Evolutionary conservation across 768 basidiomycete genomes (phyloP).

Genomic region (Termitomyces sp.): DNA sequence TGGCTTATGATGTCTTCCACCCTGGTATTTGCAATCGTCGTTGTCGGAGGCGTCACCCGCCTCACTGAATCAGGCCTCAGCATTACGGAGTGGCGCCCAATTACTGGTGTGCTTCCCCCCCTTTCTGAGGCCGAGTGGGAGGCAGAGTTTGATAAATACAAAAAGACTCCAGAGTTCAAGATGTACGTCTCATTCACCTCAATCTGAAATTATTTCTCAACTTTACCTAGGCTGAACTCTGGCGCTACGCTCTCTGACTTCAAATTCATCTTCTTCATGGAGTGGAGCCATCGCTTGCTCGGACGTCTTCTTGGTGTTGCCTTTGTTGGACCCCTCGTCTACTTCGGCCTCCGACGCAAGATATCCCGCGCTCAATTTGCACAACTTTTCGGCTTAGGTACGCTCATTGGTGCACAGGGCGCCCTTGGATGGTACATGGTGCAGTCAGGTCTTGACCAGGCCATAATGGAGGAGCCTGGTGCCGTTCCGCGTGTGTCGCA

Average conservation of each 20-base stretch:
- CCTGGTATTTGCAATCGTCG: conserved; percentile 88
- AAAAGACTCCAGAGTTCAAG: conserved; percentile 92
- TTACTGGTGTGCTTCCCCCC: conserved; percentile 88
- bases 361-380: conserved; percentile 61
- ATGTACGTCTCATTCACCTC: conserved; percentile 54
- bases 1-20: conserved; percentile 88
- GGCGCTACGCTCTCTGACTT: conserved; percentile 87
- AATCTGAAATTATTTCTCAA: background rate
- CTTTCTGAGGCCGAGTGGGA: conserved; percentile 76
- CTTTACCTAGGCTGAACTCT: conserved; percentile 70
- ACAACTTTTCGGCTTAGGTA: conserved; percentile 70
- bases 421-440: conserved; percentile 99
- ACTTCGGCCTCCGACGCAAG: conserved; percentile 71
- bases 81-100: conserved; percentile 97
- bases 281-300: conserved; percentile 94
- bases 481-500: conserved; percentile 95
- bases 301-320: conserved; percentile 83
- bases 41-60: conserved; percentile 94
- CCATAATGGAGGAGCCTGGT: conserved; percentile 74
- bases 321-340: conserved; percentile 82
- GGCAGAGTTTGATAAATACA: conserved; percentile 91
- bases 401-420: conserved; percentile 89
- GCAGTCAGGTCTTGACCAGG: conserved; percentile 88
- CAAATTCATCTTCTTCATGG: conserved; percentile 97
- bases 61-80: conserved; percentile 96